A percentile compares a stretch with the other conserved stretches of the same genome.
Evolutionary conservation across 331 rosid species (phyloP).

Genomic region (Quercus lobata): DNA sequence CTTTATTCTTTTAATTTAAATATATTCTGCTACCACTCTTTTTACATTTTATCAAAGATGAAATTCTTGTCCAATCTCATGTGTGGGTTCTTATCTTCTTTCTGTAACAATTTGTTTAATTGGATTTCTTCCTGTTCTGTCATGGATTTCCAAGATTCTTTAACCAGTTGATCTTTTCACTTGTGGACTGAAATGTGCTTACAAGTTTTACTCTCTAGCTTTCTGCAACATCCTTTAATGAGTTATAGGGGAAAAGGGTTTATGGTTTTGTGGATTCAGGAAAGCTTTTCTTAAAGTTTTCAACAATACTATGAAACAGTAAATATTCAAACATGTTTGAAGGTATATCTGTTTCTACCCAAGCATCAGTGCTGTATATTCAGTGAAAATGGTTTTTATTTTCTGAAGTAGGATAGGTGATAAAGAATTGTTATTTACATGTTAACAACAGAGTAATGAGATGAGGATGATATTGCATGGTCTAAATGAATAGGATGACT

Average conservation of each 20-base stretch:
- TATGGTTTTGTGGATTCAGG: not conserved
- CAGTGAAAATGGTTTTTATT: too few relatives aligned
- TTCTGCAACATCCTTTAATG: not conserved
- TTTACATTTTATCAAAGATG: not conserved
- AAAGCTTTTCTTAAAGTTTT: not conserved
- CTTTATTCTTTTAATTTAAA: conserved; percentile 21
- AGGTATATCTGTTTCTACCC: too few relatives aligned
- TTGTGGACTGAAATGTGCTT: not conserved
- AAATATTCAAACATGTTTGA: not conserved
- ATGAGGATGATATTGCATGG: too few relatives aligned
- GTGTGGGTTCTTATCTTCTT: too few relatives aligned
- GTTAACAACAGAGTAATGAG: too few relatives aligned
- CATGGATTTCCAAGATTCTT: not conserved
- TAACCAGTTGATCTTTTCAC: not conserved
- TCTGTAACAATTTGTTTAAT: not conserved
- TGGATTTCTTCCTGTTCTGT: too few relatives aligned
- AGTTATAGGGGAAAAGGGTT: not conserved
- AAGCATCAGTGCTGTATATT: too few relatives aligned
- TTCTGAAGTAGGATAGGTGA: accelerated
- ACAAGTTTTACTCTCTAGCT: not conserved
- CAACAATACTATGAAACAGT: not conserved
- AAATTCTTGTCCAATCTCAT: too few relatives aligned
- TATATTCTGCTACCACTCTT: conserved; percentile 5
- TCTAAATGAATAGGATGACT: too few relatives aligned
- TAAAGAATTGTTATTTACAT: too few relatives aligned